Conservation (phyloP, 345 rosid species). For the Dovyalis caffra region DNA sequence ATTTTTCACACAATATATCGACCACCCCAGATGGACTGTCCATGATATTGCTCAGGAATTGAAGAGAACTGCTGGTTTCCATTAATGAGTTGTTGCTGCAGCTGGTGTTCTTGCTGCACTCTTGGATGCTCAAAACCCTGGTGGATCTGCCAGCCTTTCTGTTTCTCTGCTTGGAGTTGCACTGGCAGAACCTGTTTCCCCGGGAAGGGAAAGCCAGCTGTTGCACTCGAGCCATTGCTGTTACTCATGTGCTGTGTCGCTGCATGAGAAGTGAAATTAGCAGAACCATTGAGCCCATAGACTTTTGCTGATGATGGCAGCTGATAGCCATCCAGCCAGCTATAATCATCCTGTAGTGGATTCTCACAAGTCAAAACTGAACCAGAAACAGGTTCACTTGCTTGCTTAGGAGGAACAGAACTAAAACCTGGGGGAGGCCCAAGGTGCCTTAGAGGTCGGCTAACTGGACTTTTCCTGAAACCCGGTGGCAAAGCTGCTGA, state of each 20-base stretch:
- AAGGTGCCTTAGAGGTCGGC: constrained; percentile 69
- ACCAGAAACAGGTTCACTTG: constrained; percentile 43
- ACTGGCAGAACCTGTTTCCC: constrained; percentile 61
- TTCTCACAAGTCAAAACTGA: constrained; percentile 32
- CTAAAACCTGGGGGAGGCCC: constrained; percentile 98
- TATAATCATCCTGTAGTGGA: constrained; percentile 72
- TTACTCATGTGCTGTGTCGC: constrained; percentile 44
- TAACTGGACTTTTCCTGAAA: constrained; percentile 63
- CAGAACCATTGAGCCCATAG: constrained; percentile 42
- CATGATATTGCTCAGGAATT: constrained; percentile 76
- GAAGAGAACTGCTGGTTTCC: constrained; percentile 58
- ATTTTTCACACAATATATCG: constrained; percentile 88
- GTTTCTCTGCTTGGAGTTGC: constrained; percentile 50
- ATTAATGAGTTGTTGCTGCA: constrained; percentile 50
- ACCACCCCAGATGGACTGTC: constrained; percentile 71
- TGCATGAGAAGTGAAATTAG: constrained; percentile 41
- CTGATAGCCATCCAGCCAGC: constrained; percentile 98
- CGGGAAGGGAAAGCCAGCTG: constrained; percentile 79
- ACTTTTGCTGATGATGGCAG: constrained; percentile 48
- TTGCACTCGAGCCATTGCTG: constrained; percentile 50
- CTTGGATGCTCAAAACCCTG: constrained; percentile 44
- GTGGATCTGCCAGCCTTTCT: constrained; percentile 52
- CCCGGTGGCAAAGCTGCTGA: constrained; percentile 38
- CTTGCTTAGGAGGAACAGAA: constrained; percentile 59
- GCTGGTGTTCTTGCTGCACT: constrained; percentile 47